Percentiles rank a stretch among this genome's conserved stretches.
phyloP scores from a whole-genome alignment of 1,284 basidiomycete species.

The Tilletia caries region DNA sequence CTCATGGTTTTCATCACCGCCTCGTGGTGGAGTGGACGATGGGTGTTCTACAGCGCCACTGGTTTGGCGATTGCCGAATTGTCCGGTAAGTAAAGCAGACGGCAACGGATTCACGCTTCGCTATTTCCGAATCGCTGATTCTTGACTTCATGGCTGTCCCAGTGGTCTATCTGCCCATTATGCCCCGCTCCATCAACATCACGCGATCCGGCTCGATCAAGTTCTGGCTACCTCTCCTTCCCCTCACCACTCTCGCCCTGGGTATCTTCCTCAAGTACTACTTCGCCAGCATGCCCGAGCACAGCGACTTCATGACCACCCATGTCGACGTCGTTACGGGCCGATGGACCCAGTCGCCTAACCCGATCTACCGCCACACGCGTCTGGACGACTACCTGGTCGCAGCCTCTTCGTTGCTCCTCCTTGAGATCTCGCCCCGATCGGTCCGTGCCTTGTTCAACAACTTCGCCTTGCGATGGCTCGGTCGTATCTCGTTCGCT shows the following conservation, averaged over 20 bases:
- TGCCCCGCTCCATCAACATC: neutral
- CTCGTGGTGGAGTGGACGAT: conserved; percentile 14
- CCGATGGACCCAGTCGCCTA: neutral
- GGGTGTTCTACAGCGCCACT: conserved; percentile 14
- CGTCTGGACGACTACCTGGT: conserved; percentile 17
- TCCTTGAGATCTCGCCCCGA: conserved; percentile 6
- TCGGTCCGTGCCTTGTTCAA: neutral
- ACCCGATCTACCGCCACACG: neutral
- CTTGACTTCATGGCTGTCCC: neutral
- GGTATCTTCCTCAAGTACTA: conserved; percentile 13
- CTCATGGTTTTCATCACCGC: conserved; percentile 13
- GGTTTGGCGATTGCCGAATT: conserved; percentile 11
- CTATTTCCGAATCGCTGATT: neutral
- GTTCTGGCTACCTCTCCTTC: neutral
- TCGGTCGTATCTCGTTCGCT: conserved; percentile 2
- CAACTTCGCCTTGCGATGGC: conserved; percentile 2
- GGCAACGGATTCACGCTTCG: too few relatives aligned
- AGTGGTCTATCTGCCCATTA: neutral
- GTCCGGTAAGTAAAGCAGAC: neutral
- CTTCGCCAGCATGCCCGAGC: conserved; percentile 7
- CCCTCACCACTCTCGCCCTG: neutral
- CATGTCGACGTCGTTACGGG: neutral
- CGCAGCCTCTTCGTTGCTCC: conserved; percentile 7
- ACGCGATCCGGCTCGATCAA: neutral
- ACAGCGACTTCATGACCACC: neutral